Percentiles rank a stretch among this genome's conserved stretches.
Conservation (phyloP, 2,329 filamentous ascomycete species). For the Ophiostoma tasmaniense region DNA sequence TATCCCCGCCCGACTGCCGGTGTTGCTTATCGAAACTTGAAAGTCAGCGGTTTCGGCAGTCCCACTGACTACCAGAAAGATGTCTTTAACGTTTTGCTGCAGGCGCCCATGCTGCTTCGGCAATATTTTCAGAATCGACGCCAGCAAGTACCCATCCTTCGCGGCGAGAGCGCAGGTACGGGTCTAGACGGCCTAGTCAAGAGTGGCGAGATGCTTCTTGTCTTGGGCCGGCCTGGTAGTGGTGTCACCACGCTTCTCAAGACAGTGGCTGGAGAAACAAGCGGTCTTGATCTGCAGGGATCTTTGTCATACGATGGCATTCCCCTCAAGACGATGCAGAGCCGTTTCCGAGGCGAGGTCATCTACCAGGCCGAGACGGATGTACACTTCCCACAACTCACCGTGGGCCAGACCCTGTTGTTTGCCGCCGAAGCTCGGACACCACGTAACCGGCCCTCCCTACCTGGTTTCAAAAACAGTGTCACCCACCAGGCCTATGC, state of each 20-base stretch:
- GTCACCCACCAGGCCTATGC: slow-evolving; percentile 36
- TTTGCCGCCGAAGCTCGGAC: slow-evolving; percentile 66
- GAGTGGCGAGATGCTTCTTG: slow-evolving; percentile 49
- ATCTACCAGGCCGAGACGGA: slow-evolving; percentile 75
- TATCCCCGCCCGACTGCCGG: slow-evolving; percentile 39
- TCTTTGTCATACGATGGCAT: slow-evolving; percentile 16
- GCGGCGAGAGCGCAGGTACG: slow-evolving; percentile 28
- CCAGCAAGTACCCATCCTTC: slow-evolving; percentile 46
- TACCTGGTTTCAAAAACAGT: neutral
- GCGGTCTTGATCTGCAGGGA: slow-evolving; percentile 35
- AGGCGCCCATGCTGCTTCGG: slow-evolving; percentile 36
- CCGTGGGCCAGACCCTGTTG: slow-evolving; percentile 68
- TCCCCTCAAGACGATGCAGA: slow-evolving; percentile 28
- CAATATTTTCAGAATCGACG: slow-evolving; percentile 45
- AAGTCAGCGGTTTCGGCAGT: slow-evolving; percentile 57
- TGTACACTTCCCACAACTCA: slow-evolving; percentile 69
- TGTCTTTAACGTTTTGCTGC: slow-evolving; percentile 52
- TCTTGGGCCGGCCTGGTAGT: slow-evolving; percentile 48
- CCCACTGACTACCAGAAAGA: slow-evolving; percentile 63
- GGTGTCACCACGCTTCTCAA: slow-evolving; percentile 51
- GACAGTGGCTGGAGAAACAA: slow-evolving; percentile 61
- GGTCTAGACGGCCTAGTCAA: slow-evolving; percentile 37
- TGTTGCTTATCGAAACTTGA: slow-evolving; percentile 58
- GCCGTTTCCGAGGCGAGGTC: slow-evolving; percentile 29
- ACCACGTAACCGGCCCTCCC: slow-evolving; percentile 47